phyloP scores from a whole-genome alignment of 2,329 filamentous ascomycete genomes.

The Amylocarpus encephaloides region DNA sequence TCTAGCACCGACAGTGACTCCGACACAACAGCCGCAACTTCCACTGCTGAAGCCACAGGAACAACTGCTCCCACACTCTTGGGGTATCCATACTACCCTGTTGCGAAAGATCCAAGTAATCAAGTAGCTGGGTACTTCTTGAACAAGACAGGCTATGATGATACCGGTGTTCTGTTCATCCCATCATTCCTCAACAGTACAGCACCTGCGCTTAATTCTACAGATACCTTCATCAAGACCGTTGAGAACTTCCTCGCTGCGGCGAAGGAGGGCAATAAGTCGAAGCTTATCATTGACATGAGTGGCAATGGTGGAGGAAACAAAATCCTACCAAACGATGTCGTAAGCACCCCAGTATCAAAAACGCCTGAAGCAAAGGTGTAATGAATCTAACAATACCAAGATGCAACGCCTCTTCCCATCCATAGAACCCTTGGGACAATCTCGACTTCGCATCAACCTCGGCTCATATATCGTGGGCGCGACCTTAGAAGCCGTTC shows the following conservation, averaged over 20 bases:
- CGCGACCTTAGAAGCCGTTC: not conserved
- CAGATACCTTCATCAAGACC: constrained; percentile 3
- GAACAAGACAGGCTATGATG: constrained; percentile 6
- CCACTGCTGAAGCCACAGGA: not conserved
- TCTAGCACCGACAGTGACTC: not conserved
- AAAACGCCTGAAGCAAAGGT: not conserved
- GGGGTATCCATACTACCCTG: constrained; percentile 2
- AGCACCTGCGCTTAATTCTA: not conserved
- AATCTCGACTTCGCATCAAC: constrained; percentile 2
- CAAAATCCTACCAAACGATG: not conserved
- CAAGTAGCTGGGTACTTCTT: constrained; percentile 13
- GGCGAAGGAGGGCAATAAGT: not conserved
- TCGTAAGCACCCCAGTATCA: not conserved
- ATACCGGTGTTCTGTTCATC: constrained; percentile 10
- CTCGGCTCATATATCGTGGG: constrained; percentile 3
- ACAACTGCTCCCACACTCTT: constrained; percentile 1
- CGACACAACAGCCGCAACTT: not conserved
- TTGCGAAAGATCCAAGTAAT: constrained; percentile 6
- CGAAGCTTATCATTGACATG: constrained; percentile 12
- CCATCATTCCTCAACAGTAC: constrained; percentile 1
- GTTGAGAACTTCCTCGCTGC: constrained; percentile 5
- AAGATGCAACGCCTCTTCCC: constrained; percentile 11
- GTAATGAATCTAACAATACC: not conserved
- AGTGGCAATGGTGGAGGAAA: constrained; percentile 14
- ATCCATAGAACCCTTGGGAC: constrained; percentile 5